Conservation (phyloP, 306 rosid species). For the Ormosia semicastrata region DNA sequence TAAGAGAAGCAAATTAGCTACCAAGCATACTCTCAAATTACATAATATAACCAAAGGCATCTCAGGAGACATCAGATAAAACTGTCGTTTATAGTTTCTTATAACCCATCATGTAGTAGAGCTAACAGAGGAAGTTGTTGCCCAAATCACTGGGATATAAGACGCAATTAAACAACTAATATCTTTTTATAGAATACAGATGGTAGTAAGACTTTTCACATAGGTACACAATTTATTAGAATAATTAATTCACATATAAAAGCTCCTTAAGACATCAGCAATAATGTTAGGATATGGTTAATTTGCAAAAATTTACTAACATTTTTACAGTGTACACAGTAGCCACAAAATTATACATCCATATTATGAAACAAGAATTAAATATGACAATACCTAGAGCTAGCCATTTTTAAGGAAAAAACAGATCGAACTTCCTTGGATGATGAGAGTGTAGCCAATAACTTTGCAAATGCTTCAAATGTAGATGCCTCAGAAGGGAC, state of each 20-base stretch:
- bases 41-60: neutral
- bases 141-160: neutral
- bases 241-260: neutral
- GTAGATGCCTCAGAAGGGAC: slow-evolving; percentile 89
- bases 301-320: neutral
- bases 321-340: neutral
- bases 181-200: neutral
- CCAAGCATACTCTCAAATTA: neutral
- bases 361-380: neutral
- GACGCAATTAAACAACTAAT: neutral
- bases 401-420: slow-evolving; percentile 68
- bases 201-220: neutral
- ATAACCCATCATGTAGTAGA: neutral
- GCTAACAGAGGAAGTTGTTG: neutral
- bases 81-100: neutral
- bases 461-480: slow-evolving; percentile 86
- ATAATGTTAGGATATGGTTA: neutral
- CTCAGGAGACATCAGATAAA: neutral
- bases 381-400: slow-evolving; percentile 68
- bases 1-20: neutral
- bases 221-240: neutral
- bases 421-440: slow-evolving; percentile 91
- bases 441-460: slow-evolving; percentile 84
- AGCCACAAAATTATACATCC: neutral
- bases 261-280: neutral